Evolutionary conservation across 306 rosid genomes (phyloP), one percentile per base, ranked within the genome.

Genomic region (Medicago ruthenica): DNA sequence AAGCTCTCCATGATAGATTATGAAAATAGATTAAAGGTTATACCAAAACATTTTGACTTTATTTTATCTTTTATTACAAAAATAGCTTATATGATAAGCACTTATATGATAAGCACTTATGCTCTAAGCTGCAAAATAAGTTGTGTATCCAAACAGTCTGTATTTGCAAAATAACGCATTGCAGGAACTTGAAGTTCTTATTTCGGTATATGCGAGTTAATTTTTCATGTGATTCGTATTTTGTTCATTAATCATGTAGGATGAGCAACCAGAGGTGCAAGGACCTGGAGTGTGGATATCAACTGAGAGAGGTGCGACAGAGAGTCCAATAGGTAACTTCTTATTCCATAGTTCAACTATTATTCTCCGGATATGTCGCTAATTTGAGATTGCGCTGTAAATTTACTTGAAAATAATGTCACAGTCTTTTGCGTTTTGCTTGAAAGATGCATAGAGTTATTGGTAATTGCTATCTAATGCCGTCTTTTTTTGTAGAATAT

Each of bases 201-300:
- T 79, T 68, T 67, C 20, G 8, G 1, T 77, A 57, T 75, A 18
- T 63, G 59, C 17, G 42, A 69, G 51, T 73, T 55, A 13, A 2
- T 77, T 76, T 63, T 34, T 75, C 10, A 2, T 41, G 34, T 36
- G 17, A 58, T 10, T 15, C 0, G 1, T 22, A 47, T 14, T 21
- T 16, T 73, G 10, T 64, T 71, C 17, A 42, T 37, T 51, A 76
- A 75, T 74, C 74, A 17, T 76, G 81, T 78, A 92, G 97, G 97
- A 94, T 89, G 98, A 90, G 62, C 98, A 94, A 79, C 93, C 97
- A 4, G 96, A 90, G 85, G 90, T 88, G 65, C 98, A 95, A 75
- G 98, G 98, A 76, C 91, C 97, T 14, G 98, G 98, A 79, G 71
- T 90, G 74, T 95, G 97, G 93, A 90, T 95, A 58, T 85, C 96